Evolutionary conservation across 2,329 filamentous ascomycete genomes (phyloP).

Genomic region (Aspergillus pseudoviridinutans): DNA sequence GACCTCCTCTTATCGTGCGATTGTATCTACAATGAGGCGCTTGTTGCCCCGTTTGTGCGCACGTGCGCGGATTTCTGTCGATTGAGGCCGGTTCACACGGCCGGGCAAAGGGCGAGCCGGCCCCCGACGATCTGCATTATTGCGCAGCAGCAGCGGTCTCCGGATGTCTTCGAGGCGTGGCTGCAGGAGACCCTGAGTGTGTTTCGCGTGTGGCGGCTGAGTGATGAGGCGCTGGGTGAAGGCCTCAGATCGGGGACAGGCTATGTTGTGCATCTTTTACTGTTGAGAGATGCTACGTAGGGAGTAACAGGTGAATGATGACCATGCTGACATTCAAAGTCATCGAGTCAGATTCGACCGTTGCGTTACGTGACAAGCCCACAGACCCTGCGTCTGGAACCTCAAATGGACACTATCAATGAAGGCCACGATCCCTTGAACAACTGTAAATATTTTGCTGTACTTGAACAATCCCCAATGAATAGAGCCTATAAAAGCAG

Average conservation of each 20-base stretch:
- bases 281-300: conserved; percentile 45
- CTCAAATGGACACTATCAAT: too few species aligned
- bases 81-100: conserved; percentile 43
- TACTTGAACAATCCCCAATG: too few species aligned
- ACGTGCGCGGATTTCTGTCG: conserved; percentile 72
- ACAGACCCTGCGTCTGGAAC: too few species aligned
- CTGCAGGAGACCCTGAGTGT: conserved; percentile 60
- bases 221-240: conserved; percentile 57
- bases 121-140: conserved; percentile 68
- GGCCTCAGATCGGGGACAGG: conserved; percentile 63
- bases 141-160: conserved; percentile 81
- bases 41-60: conserved; percentile 76
- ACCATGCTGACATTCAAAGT: too few species aligned
- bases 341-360: too few species aligned
- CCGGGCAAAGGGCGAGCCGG: conserved; percentile 4
- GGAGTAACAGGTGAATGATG: too few species aligned
- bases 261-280: conserved; percentile 77
- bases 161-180: conserved; percentile 83
- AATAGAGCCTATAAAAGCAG: too few species aligned
- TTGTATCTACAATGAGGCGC: conserved; percentile 89
- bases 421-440: too few species aligned
- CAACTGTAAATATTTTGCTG: too few species aligned
- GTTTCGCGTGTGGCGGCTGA: conserved; percentile 75
- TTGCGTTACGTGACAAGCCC: too few species aligned
- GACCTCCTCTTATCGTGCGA: conserved; percentile 81